Evolutionary conservation across 2,329 filamentous ascomycete species (phyloP), one percentile per base, ranked within the genome.

Genomic region (Sporothrix brunneoviolacea): DNA sequence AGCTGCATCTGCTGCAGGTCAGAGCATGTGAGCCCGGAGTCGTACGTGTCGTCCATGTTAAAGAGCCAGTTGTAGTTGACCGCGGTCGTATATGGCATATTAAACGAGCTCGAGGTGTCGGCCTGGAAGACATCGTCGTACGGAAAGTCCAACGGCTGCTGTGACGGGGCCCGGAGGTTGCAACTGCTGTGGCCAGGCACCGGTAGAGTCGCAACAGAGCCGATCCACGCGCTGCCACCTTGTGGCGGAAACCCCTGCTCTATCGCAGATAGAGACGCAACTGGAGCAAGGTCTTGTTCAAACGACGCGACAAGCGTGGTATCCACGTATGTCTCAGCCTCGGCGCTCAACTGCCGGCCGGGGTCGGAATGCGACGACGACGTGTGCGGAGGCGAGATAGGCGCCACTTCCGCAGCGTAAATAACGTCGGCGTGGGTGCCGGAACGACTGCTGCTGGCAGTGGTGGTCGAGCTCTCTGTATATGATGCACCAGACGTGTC

Each of bases 61-160:
- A 57, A 57, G 4, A 57, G 53, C 55, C 55, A 57, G 21, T 54
- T 55, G 36, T 57, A 57, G 43, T 57, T 39, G 22, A 47, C 15
- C 1, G 55, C 53, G 1, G 55, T 57, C 4, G 55, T 57, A 24
- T 54, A 57, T 13, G 55, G 55, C 55, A 57, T 57, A 16, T 57
- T 57, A 36, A 57, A 57, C 3, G 55, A 57, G 24, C 53, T 55
- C 13, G 55, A 53, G 4, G 55, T 57, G 27, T 57, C 55, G 7
- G 55, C 39, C 37, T 57, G 55, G 42, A 57, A 55, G 1, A 39
- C 37, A 35, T 54, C 39, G 15, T 56, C 54, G 19, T 39, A 45
- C 19, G 38, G 21, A 51, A 30, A 16, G 50, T 30, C 47, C 19
- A 48, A 12, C 18, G 41, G 28, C 36, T 33, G 38, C 16, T n/a